phyloP scores from a whole-genome alignment of 2,329 filamentous ascomycete species.

The Arthrinium phaeospermum region DNA sequence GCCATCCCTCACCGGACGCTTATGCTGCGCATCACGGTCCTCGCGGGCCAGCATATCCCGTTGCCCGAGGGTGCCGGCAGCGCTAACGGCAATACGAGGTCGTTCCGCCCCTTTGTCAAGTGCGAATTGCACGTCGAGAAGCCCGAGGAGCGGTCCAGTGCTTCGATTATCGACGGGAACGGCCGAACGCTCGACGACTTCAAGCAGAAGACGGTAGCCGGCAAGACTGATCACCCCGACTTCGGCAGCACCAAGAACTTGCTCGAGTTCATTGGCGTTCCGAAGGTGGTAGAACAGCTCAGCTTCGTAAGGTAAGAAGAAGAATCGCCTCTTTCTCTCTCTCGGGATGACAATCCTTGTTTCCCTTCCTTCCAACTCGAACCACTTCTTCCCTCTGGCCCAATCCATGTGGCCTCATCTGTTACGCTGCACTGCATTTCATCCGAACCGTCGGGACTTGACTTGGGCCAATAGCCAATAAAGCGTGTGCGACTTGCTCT shows the following conservation, averaged over 20 bases:
- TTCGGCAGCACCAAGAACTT: slow-evolving; percentile 59
- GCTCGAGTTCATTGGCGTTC: slow-evolving; percentile 64
- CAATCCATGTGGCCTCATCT: slow-evolving; percentile 21
- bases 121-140: slow-evolving; percentile 83
- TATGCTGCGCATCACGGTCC: slow-evolving; percentile 72
- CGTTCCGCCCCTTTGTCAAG: slow-evolving; percentile 76
- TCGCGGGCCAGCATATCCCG: slow-evolving; percentile 78
- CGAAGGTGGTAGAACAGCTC: slow-evolving; percentile 69
- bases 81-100: slow-evolving; percentile 54
- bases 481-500: slow-evolving; percentile 27
- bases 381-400: slow-evolving; percentile 16
- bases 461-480: slow-evolving; percentile 27
- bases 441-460: slow-evolving; percentile 28
- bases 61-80: slow-evolving; percentile 57
- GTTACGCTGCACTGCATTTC: slow-evolving; percentile 27
- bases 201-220: slow-evolving; percentile 63
- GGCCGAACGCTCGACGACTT: slow-evolving; percentile 61
- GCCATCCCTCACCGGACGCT: slow-evolving; percentile 59
- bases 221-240: slow-evolving; percentile 66
- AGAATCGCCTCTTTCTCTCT: slow-evolving; percentile 19
- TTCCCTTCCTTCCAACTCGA: slow-evolving; percentile 20
- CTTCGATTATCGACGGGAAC: slow-evolving; percentile 42
- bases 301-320: slow-evolving; percentile 73
- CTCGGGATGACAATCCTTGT: neutral
- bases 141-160: slow-evolving; percentile 42